Conservation (phyloP, 805 yeast genomes). For the Starmerella floricola region DNA sequence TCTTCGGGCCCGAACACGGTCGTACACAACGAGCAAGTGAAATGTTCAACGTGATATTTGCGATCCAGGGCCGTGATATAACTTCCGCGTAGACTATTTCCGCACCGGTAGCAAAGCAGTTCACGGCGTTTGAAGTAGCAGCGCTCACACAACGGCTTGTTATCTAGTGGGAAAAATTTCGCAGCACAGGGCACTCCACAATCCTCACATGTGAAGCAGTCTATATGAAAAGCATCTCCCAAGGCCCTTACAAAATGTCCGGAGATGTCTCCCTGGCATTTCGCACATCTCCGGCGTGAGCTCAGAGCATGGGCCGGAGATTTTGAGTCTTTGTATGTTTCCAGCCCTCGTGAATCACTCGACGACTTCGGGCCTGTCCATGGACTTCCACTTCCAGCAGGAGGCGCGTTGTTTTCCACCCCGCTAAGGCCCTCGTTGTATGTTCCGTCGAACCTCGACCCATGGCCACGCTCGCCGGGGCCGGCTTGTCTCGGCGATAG, state of each 20-base stretch:
- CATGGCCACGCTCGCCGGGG: no score
- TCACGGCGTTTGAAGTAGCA: slow-evolving; percentile 81
- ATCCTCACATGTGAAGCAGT: slow-evolving; percentile 76
- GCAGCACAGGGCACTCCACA: slow-evolving; percentile 73
- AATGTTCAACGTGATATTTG: slow-evolving; percentile 90
- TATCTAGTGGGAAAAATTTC: slow-evolving; percentile 75
- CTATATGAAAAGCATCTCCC: slow-evolving; percentile 66
- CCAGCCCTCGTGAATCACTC: no score
- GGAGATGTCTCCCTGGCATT: slow-evolving; percentile 41
- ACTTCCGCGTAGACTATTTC: slow-evolving; percentile 76
- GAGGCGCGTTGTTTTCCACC: no score
- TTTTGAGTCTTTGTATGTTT: no score
- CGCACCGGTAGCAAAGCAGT: slow-evolving; percentile 76
- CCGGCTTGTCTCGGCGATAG: no score
- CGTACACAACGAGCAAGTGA: slow-evolving; percentile 78
- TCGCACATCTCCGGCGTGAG: slow-evolving; percentile 32
- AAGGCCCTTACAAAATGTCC: slow-evolving; percentile 84
- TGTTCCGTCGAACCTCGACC: no score
- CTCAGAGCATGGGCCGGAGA: slow-evolving; percentile 4
- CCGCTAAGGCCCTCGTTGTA: no score
- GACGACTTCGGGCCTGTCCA: no score
- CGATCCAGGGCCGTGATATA: slow-evolving; percentile 87
- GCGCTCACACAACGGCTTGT: slow-evolving; percentile 67
- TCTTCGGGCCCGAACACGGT: slow-evolving; percentile 82
- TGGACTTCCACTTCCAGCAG: no score